Evolutionary conservation across 75 land plant genomes (phyloP), one percentile per base, ranked within the genome.

Genomic region (Sequoiadendron giganteum): DNA sequence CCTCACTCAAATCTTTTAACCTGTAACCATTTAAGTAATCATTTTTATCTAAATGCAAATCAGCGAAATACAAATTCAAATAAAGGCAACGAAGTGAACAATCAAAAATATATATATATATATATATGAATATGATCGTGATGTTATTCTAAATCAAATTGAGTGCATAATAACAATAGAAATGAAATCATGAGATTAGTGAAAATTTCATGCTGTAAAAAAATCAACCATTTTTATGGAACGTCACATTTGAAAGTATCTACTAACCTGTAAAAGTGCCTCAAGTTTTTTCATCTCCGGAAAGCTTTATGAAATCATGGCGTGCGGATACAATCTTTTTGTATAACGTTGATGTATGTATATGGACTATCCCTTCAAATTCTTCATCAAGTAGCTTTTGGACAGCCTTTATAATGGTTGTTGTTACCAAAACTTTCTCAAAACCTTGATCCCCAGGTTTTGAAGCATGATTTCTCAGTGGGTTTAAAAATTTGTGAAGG

Each of bases 351-450:
- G 99, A 98, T 42, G 99, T 98, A 34, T 93, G 95, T 61, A 98
- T 86, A 91, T 97, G 99, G 73, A 54, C 87, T 42, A 98, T 95
- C 36, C 99, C 99, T 86, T 98, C 95, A 92, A 98, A 98, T 85
- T 98, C 99, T 88, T 95, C 99, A 91, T 98, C 99, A 84, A 98
- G 86, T 88, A 98, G 89, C 88, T 92, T 97, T 89, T 98, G 97
- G 83, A 98, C 99, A 36, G 94, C 99, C 97, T 94, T 93, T 86
- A 99, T 97, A 89, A 98, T 93, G 48, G 99, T 98, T 76, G 99
- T 99, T 89, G 97, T 95, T 8, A 98, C 99, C 79, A 98, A 88
- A 86, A 98, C 90, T 79, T 95, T 94, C 90, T 97, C 99, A 90
- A 95, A 98, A 52, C 96, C 94, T 90, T 47, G 88, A 70, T 92